Base-by-base conservation (phyloP, 305 asterid genomes). In the Solanum hybrid region DNA sequence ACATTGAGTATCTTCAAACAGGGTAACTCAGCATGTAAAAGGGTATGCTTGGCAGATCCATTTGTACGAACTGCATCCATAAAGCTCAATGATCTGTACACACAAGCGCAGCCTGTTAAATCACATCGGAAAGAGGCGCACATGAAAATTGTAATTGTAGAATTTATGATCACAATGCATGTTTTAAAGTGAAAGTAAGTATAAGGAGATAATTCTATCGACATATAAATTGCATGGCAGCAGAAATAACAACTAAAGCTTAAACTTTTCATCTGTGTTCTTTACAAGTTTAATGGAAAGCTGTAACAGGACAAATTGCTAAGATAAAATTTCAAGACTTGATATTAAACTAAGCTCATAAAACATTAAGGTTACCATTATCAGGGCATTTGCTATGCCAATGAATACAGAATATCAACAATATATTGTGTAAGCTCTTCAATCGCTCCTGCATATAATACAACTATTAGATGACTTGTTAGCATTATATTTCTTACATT, bases 381-480 rank as follows among this genome's bases (percentile, higher is more conserved):
- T 96, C 91, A 95, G 91, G 90, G 99, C 98, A 91, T 97, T 97
- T 90, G 98, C 98, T 26, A 93, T 92, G 91, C 98, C 98, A 89
- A 97, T 94, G 51, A 39, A 10, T 39, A 39, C 14, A 39, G 84
- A 93, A 89, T n/a, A 93, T 72, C 4, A 97, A 93, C 88, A 97
- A 51, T 89, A 93, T 75, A 91, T 96, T 11, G 51, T 39, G 15
- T 39, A 39, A 39, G 15, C 51, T 3, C 51, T 39, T 39, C 51
- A 39, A 39, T 10, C 0, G 51, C 51, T 1, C 51, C 51, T 39
- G 15, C 5, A 39, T 39, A 39, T 39, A 39, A 39, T 39, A 39
- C 51, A 11, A 39, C 2, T 39, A 39, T 39, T 39, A 39, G 5
- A 39, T 10, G 51, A 39, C 51, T 39, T 3, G 51, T 39, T 39